phyloP scores from a whole-genome alignment of 2,329 filamentous ascomycete genomes.

The Verticillium alfalfae region DNA sequence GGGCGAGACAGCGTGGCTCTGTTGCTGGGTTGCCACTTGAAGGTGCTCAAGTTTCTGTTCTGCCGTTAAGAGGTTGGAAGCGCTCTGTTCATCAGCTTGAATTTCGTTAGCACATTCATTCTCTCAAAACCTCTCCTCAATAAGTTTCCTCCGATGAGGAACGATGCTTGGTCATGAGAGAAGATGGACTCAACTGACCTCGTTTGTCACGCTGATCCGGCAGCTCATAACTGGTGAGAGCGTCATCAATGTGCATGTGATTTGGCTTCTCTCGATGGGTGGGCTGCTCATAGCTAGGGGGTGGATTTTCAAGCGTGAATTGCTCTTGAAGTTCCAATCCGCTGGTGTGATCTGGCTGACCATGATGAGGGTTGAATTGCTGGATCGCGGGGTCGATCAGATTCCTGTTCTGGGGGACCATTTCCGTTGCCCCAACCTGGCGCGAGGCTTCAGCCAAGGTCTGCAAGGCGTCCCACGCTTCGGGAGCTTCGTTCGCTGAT shows the following conservation, averaged over 20 bases:
- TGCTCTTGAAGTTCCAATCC: slow-evolving; percentile 53
- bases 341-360: slow-evolving; percentile 11
- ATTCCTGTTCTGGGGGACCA: slow-evolving; percentile 2
- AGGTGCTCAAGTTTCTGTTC: slow-evolving; percentile 38
- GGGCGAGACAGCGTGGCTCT: slow-evolving; percentile 23
- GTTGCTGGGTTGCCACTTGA: slow-evolving; percentile 33
- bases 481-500: slow-evolving; percentile 31
- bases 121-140: no score
- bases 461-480: slow-evolving; percentile 75
- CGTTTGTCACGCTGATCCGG: slow-evolving; percentile 15
- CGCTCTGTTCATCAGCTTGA: slow-evolving; percentile 9
- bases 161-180: no score
- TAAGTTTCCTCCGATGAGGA: no score
- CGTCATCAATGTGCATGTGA: neutral
- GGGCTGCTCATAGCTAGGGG: slow-evolving; percentile 40
- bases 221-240: neutral
- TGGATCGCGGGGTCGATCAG: neutral
- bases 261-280: slow-evolving; percentile 15
- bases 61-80: slow-evolving; percentile 28
- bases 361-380: slow-evolving; percentile 7
- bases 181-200: slow-evolving; percentile 12
- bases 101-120: neutral
- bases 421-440: slow-evolving; percentile 47
- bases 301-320: slow-evolving; percentile 52
- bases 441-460: slow-evolving; percentile 84